Base-by-base conservation (phyloP, 371 early-diverging fungal genomes). In the Lichtheimia hyalospora region DNA sequence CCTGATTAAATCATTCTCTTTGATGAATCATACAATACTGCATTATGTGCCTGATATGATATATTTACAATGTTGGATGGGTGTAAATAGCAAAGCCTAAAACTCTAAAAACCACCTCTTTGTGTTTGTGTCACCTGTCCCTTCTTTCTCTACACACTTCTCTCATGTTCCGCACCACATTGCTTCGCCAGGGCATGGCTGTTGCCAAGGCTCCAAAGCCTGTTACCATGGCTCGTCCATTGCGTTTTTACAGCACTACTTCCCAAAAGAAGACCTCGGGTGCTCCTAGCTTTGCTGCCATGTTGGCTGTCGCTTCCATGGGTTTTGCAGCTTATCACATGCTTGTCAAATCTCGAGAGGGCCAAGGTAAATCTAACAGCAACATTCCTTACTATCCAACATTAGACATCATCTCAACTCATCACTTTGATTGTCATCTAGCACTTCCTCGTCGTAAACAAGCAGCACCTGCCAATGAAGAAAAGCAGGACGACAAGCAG, bases 281-380 rank as follows among this genome's bases (percentile, higher is more conserved):
- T 43, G 54, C 61, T 3, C 81, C 81, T 42, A 81, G 71, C 50
- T 48, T 74, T 8, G 65, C 78, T 50, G 82, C 82, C 58, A 73
- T 82, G 69, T 57, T 75, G 39, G 82, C 82, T 23, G 82, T 82
- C 21, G 82, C 82, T 3, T 77, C 79, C 6, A 72, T 82, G 74
- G 82, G 77, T 55, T 79, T 75, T 42, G 71, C 77, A 25, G 77
- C 77, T 49, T 82, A 77, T 60, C 74, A 73, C 44, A 72, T 69
- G n/a, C 50, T 81, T 25, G 74, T 75, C 12, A 71, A 75, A 60
- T 72, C 74, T 3, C 57, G 74, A 62, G 71, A 77, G 44, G 81
- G 81, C n/a, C 67, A 77, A 58, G 60, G 81, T 81, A 66, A 62
- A 66, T 58, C 18, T 41, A 40, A 15, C 21, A 54, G 14, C 16